Evolutionary conservation across 2,329 filamentous ascomycete genomes (phyloP).

Genomic region (Dactylellina leptospora): DNA sequence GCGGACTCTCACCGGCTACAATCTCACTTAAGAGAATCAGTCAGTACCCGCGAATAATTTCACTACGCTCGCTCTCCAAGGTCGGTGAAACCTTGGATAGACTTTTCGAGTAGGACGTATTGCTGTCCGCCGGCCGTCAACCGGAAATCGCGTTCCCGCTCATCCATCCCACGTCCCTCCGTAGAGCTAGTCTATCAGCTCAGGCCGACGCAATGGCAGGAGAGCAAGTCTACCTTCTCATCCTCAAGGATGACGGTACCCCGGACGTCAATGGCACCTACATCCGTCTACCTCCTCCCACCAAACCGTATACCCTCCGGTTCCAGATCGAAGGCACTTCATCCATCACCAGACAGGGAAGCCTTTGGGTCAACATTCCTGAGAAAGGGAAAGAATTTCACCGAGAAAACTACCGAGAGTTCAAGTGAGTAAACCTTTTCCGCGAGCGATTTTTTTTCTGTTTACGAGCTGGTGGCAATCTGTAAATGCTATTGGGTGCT

Average conservation of each 20-base stretch:
- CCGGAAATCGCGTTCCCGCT: conserved; percentile 40
- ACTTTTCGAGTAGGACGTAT: conserved; percentile 14
- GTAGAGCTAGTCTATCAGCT: conserved; percentile 9
- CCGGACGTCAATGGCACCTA: conserved; percentile 89
- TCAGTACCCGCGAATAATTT: neutral
- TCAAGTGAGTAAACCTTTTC: conserved; percentile 71
- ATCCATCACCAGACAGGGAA: conserved; percentile 92
- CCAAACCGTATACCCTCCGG: conserved; percentile 78
- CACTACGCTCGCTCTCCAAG: no score
- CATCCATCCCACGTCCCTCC: conserved; percentile 31
- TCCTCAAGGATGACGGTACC: conserved; percentile 90
- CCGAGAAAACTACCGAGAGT: conserved; percentile 82
- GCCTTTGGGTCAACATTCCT: conserved; percentile 95
- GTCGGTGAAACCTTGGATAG: no score
- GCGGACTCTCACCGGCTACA: neutral
- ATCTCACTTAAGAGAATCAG: neutral
- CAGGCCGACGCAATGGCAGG: conserved; percentile 23
- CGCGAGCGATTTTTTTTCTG: conserved; percentile 23
- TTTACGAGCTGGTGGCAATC: neutral
- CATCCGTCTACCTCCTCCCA: conserved; percentile 85
- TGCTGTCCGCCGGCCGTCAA: conserved; percentile 20
- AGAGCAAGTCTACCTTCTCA: conserved; percentile 79
- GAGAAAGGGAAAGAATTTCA: conserved; percentile 77
- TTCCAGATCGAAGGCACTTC: conserved; percentile 95
- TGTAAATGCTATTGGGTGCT: conserved; percentile 1